A percentile compares a stretch with the other conserved stretches of the same genome.
These are phyloP conservation scores for Geotrichum phurueaensis DNA, from an alignment of 1,139 yeast species.

Conservation along the genomic window DNA sequence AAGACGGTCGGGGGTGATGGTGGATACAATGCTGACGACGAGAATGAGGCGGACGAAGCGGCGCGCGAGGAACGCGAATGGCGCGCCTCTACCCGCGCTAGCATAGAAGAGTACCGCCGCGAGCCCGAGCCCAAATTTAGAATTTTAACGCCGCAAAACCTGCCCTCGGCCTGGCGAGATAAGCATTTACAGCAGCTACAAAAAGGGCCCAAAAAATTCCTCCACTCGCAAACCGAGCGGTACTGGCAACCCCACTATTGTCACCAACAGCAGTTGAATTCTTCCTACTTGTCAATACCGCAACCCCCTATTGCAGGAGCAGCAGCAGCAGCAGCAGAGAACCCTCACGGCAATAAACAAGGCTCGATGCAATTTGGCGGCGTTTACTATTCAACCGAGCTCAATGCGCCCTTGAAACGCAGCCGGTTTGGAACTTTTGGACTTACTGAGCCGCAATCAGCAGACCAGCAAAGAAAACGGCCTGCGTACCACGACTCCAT, in stretches of 20 bases:
- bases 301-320: neutral
- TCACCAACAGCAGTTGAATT: neutral
- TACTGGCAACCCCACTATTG: neutral
- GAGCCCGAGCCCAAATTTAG: slow-evolving; percentile 19
- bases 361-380: slow-evolving; percentile 3
- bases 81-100: slow-evolving; percentile 19
- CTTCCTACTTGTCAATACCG: neutral
- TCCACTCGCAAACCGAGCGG: neutral
- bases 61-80: slow-evolving; percentile 21
- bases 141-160: neutral
- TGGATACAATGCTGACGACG: neutral
- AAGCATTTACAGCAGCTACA: neutral
- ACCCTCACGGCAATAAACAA: neutral
- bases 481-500: neutral
- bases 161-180: slow-evolving; percentile 10
- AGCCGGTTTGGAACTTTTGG: neutral
- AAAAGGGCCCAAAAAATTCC: neutral
- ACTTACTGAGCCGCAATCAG: neutral
- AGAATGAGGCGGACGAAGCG: slow-evolving; percentile 11
- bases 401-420: slow-evolving; percentile 11
- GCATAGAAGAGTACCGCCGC: slow-evolving; percentile 20
- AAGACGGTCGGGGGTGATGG: neutral
- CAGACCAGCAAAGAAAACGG: neutral
- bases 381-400: slow-evolving; percentile 13
- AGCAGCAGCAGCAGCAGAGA: neutral